Conservation (phyloP, 345 rosid species). For the Isatis tinctoria region DNA sequence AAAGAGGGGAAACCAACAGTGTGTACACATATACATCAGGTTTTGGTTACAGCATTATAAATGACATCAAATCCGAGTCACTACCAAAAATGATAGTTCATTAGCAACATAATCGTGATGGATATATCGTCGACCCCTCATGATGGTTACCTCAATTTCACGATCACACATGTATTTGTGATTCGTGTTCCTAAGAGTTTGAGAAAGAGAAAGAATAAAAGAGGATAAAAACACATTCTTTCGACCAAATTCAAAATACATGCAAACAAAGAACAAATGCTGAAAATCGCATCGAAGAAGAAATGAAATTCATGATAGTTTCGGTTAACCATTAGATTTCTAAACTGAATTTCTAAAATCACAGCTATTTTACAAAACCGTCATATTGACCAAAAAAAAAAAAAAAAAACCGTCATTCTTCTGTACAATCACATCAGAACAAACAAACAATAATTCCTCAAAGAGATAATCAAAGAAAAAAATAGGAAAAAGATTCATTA, state of each 20-base stretch:
- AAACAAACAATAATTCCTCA: conserved; percentile 8
- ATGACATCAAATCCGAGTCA: neutral
- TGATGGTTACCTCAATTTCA: too few species aligned
- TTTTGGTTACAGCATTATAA: neutral
- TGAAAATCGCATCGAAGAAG: neutral
- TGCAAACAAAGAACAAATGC: neutral
- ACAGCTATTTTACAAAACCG: conserved; percentile 25
- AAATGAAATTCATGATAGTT: neutral
- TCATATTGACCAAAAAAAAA: too few species aligned
- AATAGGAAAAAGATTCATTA: neutral
- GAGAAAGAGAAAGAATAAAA: too few species aligned
- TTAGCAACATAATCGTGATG: neutral
- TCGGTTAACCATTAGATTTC: conserved; percentile 3
- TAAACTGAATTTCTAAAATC: conserved; percentile 12
- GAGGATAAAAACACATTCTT: neutral
- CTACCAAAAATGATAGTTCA: neutral
- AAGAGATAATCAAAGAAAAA: neutral
- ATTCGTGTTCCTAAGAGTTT: neutral
- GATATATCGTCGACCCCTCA: neutral
- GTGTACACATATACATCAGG: neutral
- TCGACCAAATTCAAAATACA: neutral
- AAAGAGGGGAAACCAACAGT: neutral
- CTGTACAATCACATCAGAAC: conserved; percentile 17
- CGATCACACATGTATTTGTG: neutral
- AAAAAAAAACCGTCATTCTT: conserved; percentile 23